These are phyloP conservation scores for Phytophthora vignae DNA, from an alignment of 352 stramenopile genomes.

Conservation along the genomic window DNA sequence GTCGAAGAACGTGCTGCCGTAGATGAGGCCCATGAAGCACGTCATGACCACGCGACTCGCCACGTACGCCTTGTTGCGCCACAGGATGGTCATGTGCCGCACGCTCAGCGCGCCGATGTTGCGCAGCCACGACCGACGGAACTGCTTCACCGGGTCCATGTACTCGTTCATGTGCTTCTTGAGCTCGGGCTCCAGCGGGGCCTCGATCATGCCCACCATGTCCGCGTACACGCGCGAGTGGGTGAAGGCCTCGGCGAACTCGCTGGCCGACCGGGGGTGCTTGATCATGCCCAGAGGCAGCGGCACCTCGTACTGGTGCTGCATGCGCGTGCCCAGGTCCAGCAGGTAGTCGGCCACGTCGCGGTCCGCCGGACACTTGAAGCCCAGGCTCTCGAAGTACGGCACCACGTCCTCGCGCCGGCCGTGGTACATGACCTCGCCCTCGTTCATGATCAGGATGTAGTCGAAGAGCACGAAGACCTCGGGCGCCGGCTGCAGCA, in stretches of 20 bases:
- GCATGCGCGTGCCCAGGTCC: conserved; percentile 46
- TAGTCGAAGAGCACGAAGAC: conserved; percentile 32
- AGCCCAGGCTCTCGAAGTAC: conserved; percentile 30
- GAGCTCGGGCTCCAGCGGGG: conserved; percentile 28
- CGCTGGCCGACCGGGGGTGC: conserved; percentile 23
- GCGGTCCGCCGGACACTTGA: conserved; percentile 30
- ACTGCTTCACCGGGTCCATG: conserved; percentile 27
- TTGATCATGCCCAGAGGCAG: conserved; percentile 21
- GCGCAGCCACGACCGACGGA: conserved; percentile 23
- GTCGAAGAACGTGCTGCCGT: conserved; percentile 16
- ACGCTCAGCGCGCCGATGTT: conserved; percentile 25
- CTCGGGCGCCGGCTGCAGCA: conserved; percentile 56
- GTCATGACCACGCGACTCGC: conserved; percentile 28
- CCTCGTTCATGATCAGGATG: too few relatives aligned
- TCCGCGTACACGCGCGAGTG: conserved; percentile 34
- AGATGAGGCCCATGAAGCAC: conserved; percentile 21
- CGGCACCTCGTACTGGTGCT: conserved; percentile 46
- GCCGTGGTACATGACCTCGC: not conserved
- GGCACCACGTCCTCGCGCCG: conserved; percentile 26
- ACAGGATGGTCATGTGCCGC: conserved; percentile 61
- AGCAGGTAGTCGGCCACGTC: conserved; percentile 36
- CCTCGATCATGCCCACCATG: conserved; percentile 25
- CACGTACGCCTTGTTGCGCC: conserved; percentile 37
- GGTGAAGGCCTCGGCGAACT: conserved; percentile 51
- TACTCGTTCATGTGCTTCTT: conserved; percentile 23